Evolutionary conservation across 352 stramenopile species (phyloP), one percentile per base, ranked within the genome.

Genomic region (Globisporangium recalcitrans): DNA sequence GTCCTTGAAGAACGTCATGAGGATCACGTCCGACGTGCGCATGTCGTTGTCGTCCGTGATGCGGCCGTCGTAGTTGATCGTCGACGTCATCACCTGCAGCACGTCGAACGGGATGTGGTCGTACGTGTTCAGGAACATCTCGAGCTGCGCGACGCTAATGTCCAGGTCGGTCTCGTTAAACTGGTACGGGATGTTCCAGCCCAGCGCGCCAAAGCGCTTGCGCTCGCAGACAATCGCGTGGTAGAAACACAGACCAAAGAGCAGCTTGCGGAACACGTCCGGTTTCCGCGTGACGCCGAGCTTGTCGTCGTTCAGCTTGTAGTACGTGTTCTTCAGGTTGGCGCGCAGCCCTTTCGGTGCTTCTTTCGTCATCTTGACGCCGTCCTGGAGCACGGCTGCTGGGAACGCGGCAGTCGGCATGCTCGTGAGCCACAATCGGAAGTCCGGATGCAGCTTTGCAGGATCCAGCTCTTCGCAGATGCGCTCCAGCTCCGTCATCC

Each of bases 321-420:
- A 96, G 64, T 98, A 98, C 27, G 91, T 95, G 67, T 93, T 95
- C 34, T 94, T 95, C 26, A 98, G 68, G 72, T 98, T 98, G 0
- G 94, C 91, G 19, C 89, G 82, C 52, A 98, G 64, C 0, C 95
- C 95, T 55, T 98, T 98, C 0, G 95, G 95, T 0, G 95, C 91
- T 60, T 98, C 95, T 60, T 98, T 98, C 2, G 95, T 98, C 90
- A 98, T 98, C 69, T 98, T 98, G 7, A 98, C 92, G 10, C 93
- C 88, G 54, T 97, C 95, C 69, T 98, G 95, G 8, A 98, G 81
- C 22, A 98, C 92, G 0, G 88, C 91, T 0, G 97, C 91, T 0
- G 95, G 95, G 68, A 96, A 96, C 51, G 65, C 81, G 55, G 71
- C 90, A 38, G 75, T 97, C 29, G 70, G 76, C 63, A 77, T 93